Evolutionary conservation across 2,329 filamentous ascomycete species (phyloP), one percentile per base, ranked within the genome.

Genomic region (Bipolaris sorokiniana): DNA sequence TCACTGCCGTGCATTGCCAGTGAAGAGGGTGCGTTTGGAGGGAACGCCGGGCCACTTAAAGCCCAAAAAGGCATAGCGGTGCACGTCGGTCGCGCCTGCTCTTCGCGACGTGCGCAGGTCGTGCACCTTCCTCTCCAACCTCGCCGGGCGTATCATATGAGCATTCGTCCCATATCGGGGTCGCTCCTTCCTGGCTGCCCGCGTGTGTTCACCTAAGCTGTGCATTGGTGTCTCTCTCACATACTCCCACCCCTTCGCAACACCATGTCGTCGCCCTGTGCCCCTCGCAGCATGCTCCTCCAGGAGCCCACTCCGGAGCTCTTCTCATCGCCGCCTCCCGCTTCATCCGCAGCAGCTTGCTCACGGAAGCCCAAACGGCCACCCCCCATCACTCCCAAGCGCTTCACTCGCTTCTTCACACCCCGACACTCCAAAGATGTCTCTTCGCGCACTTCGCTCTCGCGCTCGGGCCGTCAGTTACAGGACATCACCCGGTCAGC

Each of bases 391-490:
- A 83, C 81, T 1, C 81, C 81, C 6, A 81, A 81, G 64, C 77
- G 81, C 55, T 82, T 83, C 71, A 81, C 70, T 46, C 78, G 79
- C 59, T 83, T 83, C 71, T 83, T 83, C 70, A 81, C 80, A 11
- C 81, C 81, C 10, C 73, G 79, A 45, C 68, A 69, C 22, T 73
- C 76, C 3, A 62, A 68, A n/a, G 63, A 72, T 63, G 69, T 64
- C 13, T 71, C 70, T 5, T 71, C 70, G 13, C 58, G 63, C 48
- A 58, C 65, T 36, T 64, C 64, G 2, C 58, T 69, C 9, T 68
- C 76, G 55, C 77, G 74, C 58, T 80, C 80, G 26, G 77, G 77
- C 23, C 73, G 80, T 56, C 78, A 81, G 59, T 67, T 83, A 60
- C 79, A 79, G 55, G 81, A 83, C 63, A 82, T 83, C 62, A 82